A percentile compares a stretch with the other conserved stretches of the same genome.
Evolutionary conservation across 2,329 filamentous ascomycete genomes (phyloP).

Genomic region (Cercospora berteroae): DNA sequence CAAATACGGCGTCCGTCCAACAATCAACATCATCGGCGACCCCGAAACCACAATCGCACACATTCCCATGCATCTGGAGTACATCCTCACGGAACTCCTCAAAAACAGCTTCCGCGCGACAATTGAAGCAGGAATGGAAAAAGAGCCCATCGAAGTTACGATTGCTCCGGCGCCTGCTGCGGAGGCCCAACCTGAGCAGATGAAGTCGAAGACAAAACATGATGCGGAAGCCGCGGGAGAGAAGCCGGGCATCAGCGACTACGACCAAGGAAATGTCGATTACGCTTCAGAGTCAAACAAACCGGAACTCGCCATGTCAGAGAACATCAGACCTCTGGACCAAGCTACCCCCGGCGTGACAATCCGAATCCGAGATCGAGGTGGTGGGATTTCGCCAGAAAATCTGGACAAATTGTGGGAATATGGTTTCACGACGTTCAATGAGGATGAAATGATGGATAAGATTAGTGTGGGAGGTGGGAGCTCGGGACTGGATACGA

Average conservation of each 20-base stretch:
- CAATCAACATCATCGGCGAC: slow-evolving; percentile 77
- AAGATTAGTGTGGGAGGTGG: slow-evolving; percentile 45
- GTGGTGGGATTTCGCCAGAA: slow-evolving; percentile 84
- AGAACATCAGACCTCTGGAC: slow-evolving; percentile 47
- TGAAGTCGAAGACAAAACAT: slow-evolving; percentile 18
- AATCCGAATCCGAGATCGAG: slow-evolving; percentile 92
- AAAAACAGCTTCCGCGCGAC: slow-evolving; percentile 97
- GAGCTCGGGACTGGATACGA: slow-evolving; percentile 70
- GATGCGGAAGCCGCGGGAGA: slow-evolving; percentile 19
- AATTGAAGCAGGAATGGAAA: slow-evolving; percentile 75
- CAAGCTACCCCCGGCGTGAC: slow-evolving; percentile 75
- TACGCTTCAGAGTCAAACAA: slow-evolving; percentile 32
- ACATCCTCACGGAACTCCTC: slow-evolving; percentile 92
- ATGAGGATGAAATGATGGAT: slow-evolving; percentile 58
- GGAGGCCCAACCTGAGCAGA: slow-evolving; percentile 42
- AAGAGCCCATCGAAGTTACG: slow-evolving; percentile 84
- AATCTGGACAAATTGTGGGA: slow-evolving; percentile 89
- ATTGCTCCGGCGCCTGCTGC: slow-evolving; percentile 66
- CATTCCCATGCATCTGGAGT: slow-evolving; percentile 93
- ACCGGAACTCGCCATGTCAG: slow-evolving; percentile 28
- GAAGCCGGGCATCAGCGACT: slow-evolving; percentile 31
- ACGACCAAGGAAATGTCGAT: slow-evolving; percentile 40
- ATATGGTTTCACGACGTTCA: slow-evolving; percentile 95
- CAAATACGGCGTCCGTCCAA: slow-evolving; percentile 85
- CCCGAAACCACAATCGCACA: slow-evolving; percentile 87